Percentiles rank a stretch among this genome's conserved stretches.
Conservation (phyloP, 768 basidiomycete species). For the Suillus spraguei region DNA sequence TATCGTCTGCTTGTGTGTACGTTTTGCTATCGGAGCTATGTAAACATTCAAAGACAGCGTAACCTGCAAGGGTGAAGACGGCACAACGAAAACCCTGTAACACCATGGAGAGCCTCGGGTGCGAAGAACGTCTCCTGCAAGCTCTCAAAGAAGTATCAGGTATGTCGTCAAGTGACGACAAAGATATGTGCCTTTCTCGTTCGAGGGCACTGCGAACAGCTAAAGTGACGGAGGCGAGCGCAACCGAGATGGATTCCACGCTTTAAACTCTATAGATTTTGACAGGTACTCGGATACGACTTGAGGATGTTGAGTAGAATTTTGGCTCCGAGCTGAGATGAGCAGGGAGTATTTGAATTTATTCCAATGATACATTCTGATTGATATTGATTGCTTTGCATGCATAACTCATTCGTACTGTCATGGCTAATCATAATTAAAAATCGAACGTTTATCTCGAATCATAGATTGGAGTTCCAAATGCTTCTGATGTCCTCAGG, state of each 20-base stretch:
- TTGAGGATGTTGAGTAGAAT: too few relatives aligned
- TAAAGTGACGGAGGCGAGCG: background rate
- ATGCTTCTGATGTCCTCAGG: slow-evolving; percentile 47
- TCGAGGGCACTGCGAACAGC: background rate
- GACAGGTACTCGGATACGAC: too few relatives aligned
- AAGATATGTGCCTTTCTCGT: slow-evolving; percentile 18
- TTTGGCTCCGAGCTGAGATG: background rate
- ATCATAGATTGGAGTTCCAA: slow-evolving; percentile 60
- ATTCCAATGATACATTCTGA: background rate
- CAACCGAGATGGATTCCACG: background rate
- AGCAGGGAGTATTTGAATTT: background rate
- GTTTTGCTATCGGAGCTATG: background rate
- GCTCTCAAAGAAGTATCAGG: slow-evolving; percentile 31
- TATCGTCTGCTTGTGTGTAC: background rate
- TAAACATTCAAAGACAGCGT: background rate
- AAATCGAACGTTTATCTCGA: background rate
- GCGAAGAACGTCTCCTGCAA: background rate
- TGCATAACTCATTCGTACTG: background rate
- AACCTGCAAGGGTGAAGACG: background rate
- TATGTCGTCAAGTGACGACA: slow-evolving; percentile 17
- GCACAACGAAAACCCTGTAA: background rate
- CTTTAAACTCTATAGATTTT: too few relatives aligned
- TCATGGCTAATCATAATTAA: background rate
- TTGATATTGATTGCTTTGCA: background rate
- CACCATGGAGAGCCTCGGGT: background rate